Conservation (phyloP, 2,329 filamentous ascomycete genomes). For the Polychaeton citri region DNA sequence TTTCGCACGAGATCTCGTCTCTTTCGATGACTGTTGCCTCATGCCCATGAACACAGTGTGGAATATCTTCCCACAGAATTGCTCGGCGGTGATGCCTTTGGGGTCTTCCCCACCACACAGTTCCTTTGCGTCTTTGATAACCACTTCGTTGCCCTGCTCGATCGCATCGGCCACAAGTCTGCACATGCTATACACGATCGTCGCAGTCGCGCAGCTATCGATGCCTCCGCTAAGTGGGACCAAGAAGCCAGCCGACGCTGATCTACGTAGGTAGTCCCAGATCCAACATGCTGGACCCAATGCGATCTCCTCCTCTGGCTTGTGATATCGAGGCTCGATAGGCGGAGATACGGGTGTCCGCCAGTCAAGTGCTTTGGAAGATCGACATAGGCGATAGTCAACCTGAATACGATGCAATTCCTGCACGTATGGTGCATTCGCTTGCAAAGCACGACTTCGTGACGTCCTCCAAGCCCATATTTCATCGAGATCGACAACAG, state of each 20-base stretch:
- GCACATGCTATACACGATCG: conserved; percentile 36
- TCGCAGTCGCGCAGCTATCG: conserved; percentile 44
- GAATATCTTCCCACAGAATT: conserved; percentile 47
- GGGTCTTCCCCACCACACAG: conserved; percentile 41
- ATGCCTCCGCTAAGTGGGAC: conserved; percentile 48
- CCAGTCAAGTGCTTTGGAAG: conserved; percentile 3
- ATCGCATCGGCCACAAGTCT: conserved; percentile 42
- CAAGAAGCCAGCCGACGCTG: conserved; percentile 40
- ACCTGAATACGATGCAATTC: conserved; percentile 34
- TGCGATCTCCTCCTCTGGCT: conserved; percentile 55
- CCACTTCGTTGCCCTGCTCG: conserved; percentile 37
- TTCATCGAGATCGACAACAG: conserved; percentile 51
- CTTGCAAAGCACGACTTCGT: conserved; percentile 45
- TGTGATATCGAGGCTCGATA: conserved; percentile 40
- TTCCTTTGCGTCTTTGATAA: conserved; percentile 39
- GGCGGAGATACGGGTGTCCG: conserved; percentile 30
- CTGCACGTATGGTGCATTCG: conserved; percentile 30
- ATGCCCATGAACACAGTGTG: conserved; percentile 60
- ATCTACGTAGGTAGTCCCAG: conserved; percentile 49
- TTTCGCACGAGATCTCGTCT: conserved; percentile 54
- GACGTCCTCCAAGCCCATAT: conserved; percentile 49
- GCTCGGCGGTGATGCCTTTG: conserved; percentile 37
- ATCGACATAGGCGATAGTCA: conserved; percentile 28
- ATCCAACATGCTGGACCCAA: conserved; percentile 52
- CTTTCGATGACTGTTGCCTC: conserved; percentile 48